A percentile compares a stretch with the other conserved stretches of the same genome.
These are phyloP conservation scores for Glonium stellatum DNA, from an alignment of 495 filamentous ascomycete genomes.

Conservation along the genomic window DNA sequence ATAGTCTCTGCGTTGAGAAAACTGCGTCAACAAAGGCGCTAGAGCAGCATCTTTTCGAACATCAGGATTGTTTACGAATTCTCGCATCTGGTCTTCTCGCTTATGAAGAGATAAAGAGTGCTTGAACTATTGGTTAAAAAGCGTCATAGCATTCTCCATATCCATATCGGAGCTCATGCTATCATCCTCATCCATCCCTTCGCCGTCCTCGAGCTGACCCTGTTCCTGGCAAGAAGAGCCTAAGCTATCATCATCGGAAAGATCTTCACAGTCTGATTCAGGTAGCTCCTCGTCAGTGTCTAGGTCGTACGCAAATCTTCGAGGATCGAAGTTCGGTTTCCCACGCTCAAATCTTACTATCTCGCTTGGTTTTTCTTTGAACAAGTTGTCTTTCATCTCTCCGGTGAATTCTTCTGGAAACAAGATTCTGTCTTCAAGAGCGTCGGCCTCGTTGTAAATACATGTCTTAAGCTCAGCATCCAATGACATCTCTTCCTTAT, in stretches of 20 bases:
- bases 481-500: slow-evolving; percentile 1
- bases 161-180: slow-evolving; percentile 7
- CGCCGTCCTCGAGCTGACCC: not conserved
- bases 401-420: slow-evolving; percentile 39
- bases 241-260: not conserved
- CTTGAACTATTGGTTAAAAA: not conserved
- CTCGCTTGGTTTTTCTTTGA: slow-evolving; percentile 36
- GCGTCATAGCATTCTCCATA: slow-evolving; percentile 11
- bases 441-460: slow-evolving; percentile 44
- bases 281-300: slow-evolving; percentile 23
- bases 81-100: not conserved
- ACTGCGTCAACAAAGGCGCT: slow-evolving; percentile 1
- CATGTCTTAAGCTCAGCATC: slow-evolving; percentile 20
- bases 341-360: slow-evolving; percentile 32
- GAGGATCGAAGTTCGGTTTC: slow-evolving; percentile 25
- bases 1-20: slow-evolving; percentile 11
- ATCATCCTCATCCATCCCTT: not conserved
- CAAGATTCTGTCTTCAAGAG: slow-evolving; percentile 41
- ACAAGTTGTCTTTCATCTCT: slow-evolving; percentile 31
- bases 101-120: not conserved
- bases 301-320: slow-evolving; percentile 29
- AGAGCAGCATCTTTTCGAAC: not conserved
- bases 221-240: not conserved
- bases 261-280: slow-evolving; percentile 17
- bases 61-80: not conserved